phyloP scores from a whole-genome alignment of 2,329 filamentous ascomycete genomes.

The Bipolaris cookei region DNA sequence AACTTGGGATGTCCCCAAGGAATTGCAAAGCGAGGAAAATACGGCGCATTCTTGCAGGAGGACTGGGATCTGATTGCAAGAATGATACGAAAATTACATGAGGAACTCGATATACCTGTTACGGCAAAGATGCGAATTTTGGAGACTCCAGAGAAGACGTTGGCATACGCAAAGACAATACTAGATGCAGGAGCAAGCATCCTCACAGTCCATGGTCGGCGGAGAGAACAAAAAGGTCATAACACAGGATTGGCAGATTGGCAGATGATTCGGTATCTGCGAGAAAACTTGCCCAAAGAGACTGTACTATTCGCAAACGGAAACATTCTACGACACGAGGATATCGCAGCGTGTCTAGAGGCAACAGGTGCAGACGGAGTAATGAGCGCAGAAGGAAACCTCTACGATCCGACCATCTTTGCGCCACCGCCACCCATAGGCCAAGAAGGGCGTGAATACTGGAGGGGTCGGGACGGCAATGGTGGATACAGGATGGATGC shows the following conservation, averaged over 20 bases:
- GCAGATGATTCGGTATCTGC: slow-evolving; percentile 79
- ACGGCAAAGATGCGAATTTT: slow-evolving; percentile 94
- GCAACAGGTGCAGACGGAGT: slow-evolving; percentile 89
- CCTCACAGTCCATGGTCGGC: slow-evolving; percentile 87
- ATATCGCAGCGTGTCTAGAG: slow-evolving; percentile 77
- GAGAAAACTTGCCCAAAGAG: slow-evolving; percentile 81
- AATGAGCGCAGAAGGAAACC: slow-evolving; percentile 95
- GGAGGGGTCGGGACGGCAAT: slow-evolving; percentile 77
- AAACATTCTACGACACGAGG: slow-evolving; percentile 81
- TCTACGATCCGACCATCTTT: slow-evolving; percentile 91
- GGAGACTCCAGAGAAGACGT: slow-evolving; percentile 82
- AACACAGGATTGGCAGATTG: slow-evolving; percentile 93
- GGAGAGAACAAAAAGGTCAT: slow-evolving; percentile 93
- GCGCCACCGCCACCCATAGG: slow-evolving; percentile 68
- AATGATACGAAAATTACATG: slow-evolving; percentile 84
- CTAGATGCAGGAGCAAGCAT: slow-evolving; percentile 88
- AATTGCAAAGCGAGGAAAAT: slow-evolving; percentile 87
- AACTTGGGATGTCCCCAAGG: slow-evolving; percentile 97
- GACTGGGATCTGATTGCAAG: slow-evolving; percentile 81
- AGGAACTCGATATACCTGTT: slow-evolving; percentile 78
- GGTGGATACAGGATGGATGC: slow-evolving; percentile 91
- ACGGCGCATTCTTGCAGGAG: slow-evolving; percentile 94
- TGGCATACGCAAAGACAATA: slow-evolving; percentile 88
- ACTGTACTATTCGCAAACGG: slow-evolving; percentile 97
- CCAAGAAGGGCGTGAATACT: slow-evolving; percentile 77